Evolutionary conservation across 208 protist genomes (phyloP), one percentile per base, ranked within the genome.

Genomic region (Endotrypanum monterogeii): DNA sequence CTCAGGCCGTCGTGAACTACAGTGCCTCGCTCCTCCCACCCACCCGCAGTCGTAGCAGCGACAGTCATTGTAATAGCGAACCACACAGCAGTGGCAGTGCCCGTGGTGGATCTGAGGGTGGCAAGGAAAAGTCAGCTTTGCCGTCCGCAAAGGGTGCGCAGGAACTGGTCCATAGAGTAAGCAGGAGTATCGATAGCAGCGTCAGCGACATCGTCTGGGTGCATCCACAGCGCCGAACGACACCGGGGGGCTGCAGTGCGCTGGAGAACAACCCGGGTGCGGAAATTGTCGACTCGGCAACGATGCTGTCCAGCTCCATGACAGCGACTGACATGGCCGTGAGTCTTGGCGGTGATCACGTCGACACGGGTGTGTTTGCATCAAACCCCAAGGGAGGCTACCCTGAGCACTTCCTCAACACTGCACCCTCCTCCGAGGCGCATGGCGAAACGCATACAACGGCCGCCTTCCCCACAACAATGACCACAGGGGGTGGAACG

Each of bases 11-110:
- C 50, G 76, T 46, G 46, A 30, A 35, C 46, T 69, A 73, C 71
- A 81, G 66, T 67, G 30, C 71, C 20, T 81, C 76, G 11, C n/a
- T 72, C 18, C 66, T 76, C 6, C 71, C 71, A 44, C 76, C 76
- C 35, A 76, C 60, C 23, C 76, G 61, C 55, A 74, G 76, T 56
- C 70, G 67, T 63, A 74, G 76, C 56, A 80, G 65, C 46, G 32
- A 50, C 55, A 72, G 68, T 63, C 68, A 50, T n/a, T 28, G 1
- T 5, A 55, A 46, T 46, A n/a, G 41, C 23, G 28, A 55, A 12
- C n/a, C 20, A 9, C 23, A 30, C 14, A 46, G 16, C 41, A 28
- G 44, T 46, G 65, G 65, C 50, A 11, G 35, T 50, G 35, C 12
- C 60, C 35, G 60, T 16, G 37, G 20, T 18, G 60, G 37, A 32